Evolutionary conservation across 1,284 basidiomycete species (phyloP).

Genomic region (Gymnopus androsaceus): DNA sequence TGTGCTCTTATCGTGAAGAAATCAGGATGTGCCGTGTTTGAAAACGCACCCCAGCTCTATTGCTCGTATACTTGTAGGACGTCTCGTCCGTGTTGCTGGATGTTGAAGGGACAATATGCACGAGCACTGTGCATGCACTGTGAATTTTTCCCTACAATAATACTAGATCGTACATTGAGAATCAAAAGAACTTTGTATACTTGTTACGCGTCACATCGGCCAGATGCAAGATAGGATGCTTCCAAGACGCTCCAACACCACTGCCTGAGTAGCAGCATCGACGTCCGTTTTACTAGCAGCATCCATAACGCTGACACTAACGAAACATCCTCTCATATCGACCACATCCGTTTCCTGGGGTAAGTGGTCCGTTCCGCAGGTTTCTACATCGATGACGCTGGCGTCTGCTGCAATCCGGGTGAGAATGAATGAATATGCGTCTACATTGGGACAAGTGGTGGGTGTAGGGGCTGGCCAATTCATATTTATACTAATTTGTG

Average conservation of each 20-base stretch:
- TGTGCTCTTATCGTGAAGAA: no score
- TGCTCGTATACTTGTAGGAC: no score
- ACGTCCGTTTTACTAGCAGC: slow-evolving; percentile 47
- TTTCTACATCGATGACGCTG: slow-evolving; percentile 39
- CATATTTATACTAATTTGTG: slow-evolving; percentile 46
- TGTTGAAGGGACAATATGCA: no score
- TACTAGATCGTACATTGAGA: no score
- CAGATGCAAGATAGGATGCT: slow-evolving; percentile 34
- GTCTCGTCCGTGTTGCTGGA: no score
- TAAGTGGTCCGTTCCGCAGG: slow-evolving; percentile 42
- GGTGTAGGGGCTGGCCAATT: slow-evolving; percentile 45
- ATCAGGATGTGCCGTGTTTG: no score
- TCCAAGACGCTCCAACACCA: slow-evolving; percentile 38
- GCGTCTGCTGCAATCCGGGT: slow-evolving; percentile 38
- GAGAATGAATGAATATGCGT: slow-evolving; percentile 48
- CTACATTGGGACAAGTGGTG: slow-evolving; percentile 37
- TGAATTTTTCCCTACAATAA: no score
- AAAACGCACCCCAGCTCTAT: no score
- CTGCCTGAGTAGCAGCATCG: slow-evolving; percentile 38
- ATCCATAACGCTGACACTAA: slow-evolving; percentile 49
- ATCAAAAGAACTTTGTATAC: no score
- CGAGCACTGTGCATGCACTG: no score
- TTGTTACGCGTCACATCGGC: no score
- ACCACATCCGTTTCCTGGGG: slow-evolving; percentile 44
- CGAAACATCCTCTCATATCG: slow-evolving; percentile 40